These are phyloP conservation scores for Fusarium mangiferae DNA, from an alignment of 2,329 filamentous ascomycete genomes.

Conservation along the genomic window DNA sequence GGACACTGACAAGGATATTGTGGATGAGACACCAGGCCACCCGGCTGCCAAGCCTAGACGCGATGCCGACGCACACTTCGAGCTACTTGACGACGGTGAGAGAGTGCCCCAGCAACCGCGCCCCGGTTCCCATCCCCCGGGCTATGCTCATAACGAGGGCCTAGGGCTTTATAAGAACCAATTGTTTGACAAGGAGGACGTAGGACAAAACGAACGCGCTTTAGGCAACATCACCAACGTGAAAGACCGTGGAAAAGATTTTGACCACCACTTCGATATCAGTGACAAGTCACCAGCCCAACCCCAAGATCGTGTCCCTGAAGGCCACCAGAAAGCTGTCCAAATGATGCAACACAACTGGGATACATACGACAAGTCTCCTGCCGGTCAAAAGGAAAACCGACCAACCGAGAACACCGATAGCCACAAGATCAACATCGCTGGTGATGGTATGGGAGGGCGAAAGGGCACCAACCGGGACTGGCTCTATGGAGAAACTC, in stretches of 20 bases:
- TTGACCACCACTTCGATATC: conserved; percentile 81
- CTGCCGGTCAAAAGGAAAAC: conserved; percentile 64
- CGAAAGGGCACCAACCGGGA: conserved; percentile 63
- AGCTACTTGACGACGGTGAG: conserved; percentile 80
- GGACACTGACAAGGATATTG: conserved; percentile 71
- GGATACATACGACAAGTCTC: conserved; percentile 66
- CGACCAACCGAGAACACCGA: conserved; percentile 57
- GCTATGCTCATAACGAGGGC: conserved; percentile 72
- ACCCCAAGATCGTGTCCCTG: conserved; percentile 58
- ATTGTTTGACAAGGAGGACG: conserved; percentile 70
- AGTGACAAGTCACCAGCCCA: conserved; percentile 71
- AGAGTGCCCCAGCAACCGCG: conserved; percentile 62
- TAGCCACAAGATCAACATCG: conserved; percentile 55
- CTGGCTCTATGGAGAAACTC: conserved; percentile 62
- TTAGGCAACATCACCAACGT: conserved; percentile 78
- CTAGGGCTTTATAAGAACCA: conserved; percentile 80
- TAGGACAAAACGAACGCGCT: conserved; percentile 54
- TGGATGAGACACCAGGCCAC: conserved; percentile 66
- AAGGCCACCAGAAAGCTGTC: conserved; percentile 74
- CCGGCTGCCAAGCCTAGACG: conserved; percentile 75
- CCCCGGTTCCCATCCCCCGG: conserved; percentile 58
- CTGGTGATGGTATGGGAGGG: conserved; percentile 75
- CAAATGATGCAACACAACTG: conserved; percentile 78
- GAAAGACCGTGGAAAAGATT: conserved; percentile 78
- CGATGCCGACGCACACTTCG: conserved; percentile 85